phyloP scores from a whole-genome alignment of 352 stramenopile genomes.

The Phytophthora hybrid region DNA sequence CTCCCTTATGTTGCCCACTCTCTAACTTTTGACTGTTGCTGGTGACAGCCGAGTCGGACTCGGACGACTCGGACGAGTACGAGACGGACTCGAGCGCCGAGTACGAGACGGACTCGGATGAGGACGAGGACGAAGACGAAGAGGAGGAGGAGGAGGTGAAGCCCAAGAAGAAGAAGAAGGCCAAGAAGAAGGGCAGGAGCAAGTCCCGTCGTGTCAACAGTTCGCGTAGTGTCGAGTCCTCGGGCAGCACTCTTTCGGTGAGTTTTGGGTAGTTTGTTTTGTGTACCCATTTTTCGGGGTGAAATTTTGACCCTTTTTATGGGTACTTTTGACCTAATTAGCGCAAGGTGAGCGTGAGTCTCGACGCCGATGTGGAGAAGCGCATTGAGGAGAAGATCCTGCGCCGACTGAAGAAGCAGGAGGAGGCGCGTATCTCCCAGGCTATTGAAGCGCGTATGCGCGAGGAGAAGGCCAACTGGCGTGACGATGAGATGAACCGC shows the following conservation, averaged over 20 bases:
- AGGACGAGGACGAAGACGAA: slow-evolving; percentile 66
- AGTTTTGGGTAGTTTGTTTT: neutral
- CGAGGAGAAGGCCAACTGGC: slow-evolving; percentile 87
- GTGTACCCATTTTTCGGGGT: neutral
- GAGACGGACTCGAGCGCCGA: slow-evolving; percentile 68
- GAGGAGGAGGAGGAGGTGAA: slow-evolving; percentile 79
- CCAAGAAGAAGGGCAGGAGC: slow-evolving; percentile 52
- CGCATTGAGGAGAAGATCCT: slow-evolving; percentile 91
- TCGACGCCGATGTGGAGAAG: slow-evolving; percentile 83
- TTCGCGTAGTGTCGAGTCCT: slow-evolving; percentile 51
- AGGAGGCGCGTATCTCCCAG: slow-evolving; percentile 84
- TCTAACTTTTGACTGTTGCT: neutral
- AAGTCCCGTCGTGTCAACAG: slow-evolving; percentile 62
- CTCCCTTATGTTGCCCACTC: neutral
- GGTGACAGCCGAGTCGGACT: slow-evolving; percentile 70
- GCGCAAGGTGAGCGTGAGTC: slow-evolving; percentile 69
- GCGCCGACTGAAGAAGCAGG: slow-evolving; percentile 87
- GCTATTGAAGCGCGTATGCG: slow-evolving; percentile 88
- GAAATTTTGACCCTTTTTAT: neutral
- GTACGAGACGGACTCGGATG: slow-evolving; percentile 62
- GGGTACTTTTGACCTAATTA: slow-evolving; percentile 2
- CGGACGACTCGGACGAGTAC: slow-evolving; percentile 83
- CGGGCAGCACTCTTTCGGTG: slow-evolving; percentile 44
- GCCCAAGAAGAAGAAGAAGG: slow-evolving; percentile 71
- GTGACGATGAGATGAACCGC: slow-evolving; percentile 90